Evolutionary conservation across 208 protist genomes (phyloP).

Genomic region (Leishmania amazonensis): DNA sequence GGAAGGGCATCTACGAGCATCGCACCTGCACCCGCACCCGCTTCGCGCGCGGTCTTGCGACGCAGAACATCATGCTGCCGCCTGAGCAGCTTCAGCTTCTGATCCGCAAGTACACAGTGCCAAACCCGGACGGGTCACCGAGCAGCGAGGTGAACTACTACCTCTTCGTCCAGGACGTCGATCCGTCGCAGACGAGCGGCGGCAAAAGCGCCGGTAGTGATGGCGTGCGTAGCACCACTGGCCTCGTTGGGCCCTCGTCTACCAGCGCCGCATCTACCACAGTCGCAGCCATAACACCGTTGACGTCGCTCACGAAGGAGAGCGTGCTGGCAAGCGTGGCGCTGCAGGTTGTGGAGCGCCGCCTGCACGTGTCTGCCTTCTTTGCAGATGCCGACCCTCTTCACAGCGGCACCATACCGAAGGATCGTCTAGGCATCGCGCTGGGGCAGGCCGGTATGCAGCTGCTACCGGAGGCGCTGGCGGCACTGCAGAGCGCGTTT

Average conservation of each 20-base stretch:
- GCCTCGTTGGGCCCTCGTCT: background rate
- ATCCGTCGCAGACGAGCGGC: slow-evolving; percentile 43
- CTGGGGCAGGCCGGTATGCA: slow-evolving; percentile 69
- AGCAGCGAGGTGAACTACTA: slow-evolving; percentile 90
- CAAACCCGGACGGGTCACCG: slow-evolving; percentile 54
- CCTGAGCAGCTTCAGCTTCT: slow-evolving; percentile 77
- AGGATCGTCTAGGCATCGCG: slow-evolving; percentile 60
- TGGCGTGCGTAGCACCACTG: background rate
- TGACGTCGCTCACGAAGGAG: slow-evolving; percentile 14
- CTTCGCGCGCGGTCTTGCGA: slow-evolving; percentile 81
- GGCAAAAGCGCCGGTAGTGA: background rate
- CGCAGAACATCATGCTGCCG: slow-evolving; percentile 83
- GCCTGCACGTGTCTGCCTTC: slow-evolving; percentile 70
- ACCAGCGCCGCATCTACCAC: background rate
- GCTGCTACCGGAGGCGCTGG: slow-evolving; percentile 45
- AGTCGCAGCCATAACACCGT: background rate
- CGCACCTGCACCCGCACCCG: slow-evolving; percentile 81
- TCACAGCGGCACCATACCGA: slow-evolving; percentile 57
- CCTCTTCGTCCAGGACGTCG: slow-evolving; percentile 87
- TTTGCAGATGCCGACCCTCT: slow-evolving; percentile 87
- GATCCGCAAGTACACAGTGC: slow-evolving; percentile 77
- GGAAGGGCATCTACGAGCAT: slow-evolving; percentile 85
- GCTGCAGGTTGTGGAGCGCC: slow-evolving; percentile 49
- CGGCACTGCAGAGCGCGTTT: slow-evolving; percentile 52
- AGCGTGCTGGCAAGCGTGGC: slow-evolving; percentile 59